Percentiles rank a stretch among this genome's conserved stretches.
Conservation (phyloP, 2,329 filamentous ascomycete species). For the Calonectria pseudoturangicola region DNA sequence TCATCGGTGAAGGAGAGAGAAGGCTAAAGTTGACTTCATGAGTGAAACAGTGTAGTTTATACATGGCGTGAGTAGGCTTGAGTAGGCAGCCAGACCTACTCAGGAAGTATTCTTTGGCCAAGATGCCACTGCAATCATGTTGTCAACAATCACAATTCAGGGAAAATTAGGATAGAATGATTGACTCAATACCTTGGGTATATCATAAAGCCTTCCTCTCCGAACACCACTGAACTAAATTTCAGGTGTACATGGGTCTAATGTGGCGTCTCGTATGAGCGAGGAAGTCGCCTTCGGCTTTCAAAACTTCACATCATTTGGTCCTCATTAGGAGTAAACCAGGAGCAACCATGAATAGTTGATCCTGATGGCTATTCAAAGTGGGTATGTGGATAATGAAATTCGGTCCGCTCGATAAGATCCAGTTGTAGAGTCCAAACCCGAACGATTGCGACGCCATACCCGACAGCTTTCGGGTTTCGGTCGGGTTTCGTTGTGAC, state of each 20-base stretch:
- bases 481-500: slow-evolving; percentile 9
- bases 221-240: not conserved
- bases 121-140: not conserved
- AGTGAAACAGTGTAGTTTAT: not conserved
- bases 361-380: not conserved
- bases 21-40: too few relatives aligned
- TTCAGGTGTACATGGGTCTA: not conserved
- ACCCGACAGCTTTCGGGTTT: slow-evolving; percentile 17
- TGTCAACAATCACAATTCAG: not conserved
- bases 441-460: slow-evolving; percentile 5
- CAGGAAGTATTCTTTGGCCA: not conserved
- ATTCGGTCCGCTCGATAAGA: not conserved
- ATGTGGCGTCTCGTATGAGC: too few relatives aligned
- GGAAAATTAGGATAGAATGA: not conserved
- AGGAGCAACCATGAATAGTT: not conserved
- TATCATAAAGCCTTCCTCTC: not conserved
- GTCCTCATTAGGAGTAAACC: not conserved
- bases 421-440: not conserved
- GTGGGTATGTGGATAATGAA: slow-evolving; percentile 2
- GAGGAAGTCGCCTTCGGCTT: not conserved
- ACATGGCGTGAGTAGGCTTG: not conserved
- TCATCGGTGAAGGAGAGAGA: too few relatives aligned
- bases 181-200: not conserved
- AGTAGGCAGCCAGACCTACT: not conserved
- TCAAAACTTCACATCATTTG: not conserved